These are phyloP conservation scores for Lentinus brumalis DNA, from an alignment of 768 basidiomycete species.

Conservation along the genomic window DNA sequence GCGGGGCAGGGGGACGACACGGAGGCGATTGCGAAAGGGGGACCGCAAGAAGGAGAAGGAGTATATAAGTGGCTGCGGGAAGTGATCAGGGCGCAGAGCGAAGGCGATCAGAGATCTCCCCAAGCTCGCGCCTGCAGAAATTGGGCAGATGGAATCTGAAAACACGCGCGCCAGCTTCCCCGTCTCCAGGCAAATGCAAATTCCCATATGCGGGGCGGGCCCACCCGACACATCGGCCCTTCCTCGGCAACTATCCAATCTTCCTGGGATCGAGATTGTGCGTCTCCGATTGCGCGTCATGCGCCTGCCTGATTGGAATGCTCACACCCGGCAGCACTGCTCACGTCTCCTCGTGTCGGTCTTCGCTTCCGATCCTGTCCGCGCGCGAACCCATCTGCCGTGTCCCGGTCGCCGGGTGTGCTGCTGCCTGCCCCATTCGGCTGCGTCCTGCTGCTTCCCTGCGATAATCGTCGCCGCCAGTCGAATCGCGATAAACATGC, in stretches of 20 bases:
- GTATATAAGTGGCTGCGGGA: conserved; percentile 19
- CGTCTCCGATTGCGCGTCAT: conserved; percentile 11
- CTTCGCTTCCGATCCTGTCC: conserved; percentile 22
- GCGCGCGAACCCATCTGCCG: conserved; percentile 17
- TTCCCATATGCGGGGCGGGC: conserved; percentile 11
- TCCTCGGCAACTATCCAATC: conserved; percentile 26
- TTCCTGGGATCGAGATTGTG: conserved; percentile 17
- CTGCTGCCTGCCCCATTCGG: conserved; percentile 4
- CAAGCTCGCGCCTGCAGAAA: conserved; percentile 14
- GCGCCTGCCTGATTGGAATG: not conserved
- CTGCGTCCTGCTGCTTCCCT: not conserved
- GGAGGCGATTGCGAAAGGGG: conserved; percentile 11
- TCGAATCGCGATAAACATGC: conserved; percentile 9
- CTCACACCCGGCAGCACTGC: conserved; percentile 7
- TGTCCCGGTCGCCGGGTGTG: conserved; percentile 13
- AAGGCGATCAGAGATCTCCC: conserved; percentile 33
- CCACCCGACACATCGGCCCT: conserved; percentile 19
- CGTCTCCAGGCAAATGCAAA: conserved; percentile 23
- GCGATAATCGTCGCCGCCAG: conserved; percentile 16
- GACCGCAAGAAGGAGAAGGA: conserved; percentile 2
- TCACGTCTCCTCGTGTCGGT: conserved; percentile 17
- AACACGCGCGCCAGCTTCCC: conserved; percentile 14
- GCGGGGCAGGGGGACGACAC: conserved; percentile 23
- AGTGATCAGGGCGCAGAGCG: conserved; percentile 34
- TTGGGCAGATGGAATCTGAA: conserved; percentile 24